These are phyloP conservation scores for Echinochloa phyllopogon DNA, from an alignment of 176 grass and related monocot species.

Conservation along the genomic window DNA sequence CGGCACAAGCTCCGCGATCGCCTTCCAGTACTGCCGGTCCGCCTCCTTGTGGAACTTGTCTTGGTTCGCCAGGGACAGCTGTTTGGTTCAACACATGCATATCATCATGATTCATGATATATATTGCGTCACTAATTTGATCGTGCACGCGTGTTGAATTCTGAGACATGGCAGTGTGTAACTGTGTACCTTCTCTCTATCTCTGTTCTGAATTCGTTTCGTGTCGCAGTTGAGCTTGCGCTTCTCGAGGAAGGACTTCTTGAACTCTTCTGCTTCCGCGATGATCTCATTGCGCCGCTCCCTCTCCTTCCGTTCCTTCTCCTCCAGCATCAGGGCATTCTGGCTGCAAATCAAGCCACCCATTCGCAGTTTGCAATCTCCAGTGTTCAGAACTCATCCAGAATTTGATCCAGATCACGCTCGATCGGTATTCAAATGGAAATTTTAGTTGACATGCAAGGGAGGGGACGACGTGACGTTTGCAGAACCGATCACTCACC, in stretches of 20 bases:
- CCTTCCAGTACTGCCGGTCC: conserved; percentile 69
- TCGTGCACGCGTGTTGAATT: neutral
- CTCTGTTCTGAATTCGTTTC: conserved; percentile 62
- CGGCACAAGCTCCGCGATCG: conserved; percentile 76
- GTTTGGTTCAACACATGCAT: neutral
- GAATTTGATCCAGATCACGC: neutral
- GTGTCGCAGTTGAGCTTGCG: conserved; percentile 52
- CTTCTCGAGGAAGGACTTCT: conserved; percentile 69
- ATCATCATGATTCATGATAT: neutral
- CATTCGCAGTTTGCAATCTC: neutral
- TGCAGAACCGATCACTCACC: conserved; percentile 44
- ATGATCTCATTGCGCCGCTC: conserved; percentile 65
- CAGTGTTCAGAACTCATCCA: neutral
- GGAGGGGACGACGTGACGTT: no score
- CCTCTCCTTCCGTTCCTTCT: conserved; percentile 76
- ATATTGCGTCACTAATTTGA: neutral
- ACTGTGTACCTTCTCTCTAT: conserved; percentile 72
- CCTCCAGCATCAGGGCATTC: conserved; percentile 61
- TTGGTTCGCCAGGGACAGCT: conserved; percentile 69
- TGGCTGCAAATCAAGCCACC: conserved; percentile 36
- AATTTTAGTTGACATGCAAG: neutral
- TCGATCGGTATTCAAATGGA: no score
- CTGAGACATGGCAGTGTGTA: neutral
- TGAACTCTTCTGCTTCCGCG: conserved; percentile 68
- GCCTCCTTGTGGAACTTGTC: conserved; percentile 81